Evolutionary conservation across 2,329 filamentous ascomycete genomes (phyloP).

Genomic region (Diaporthe sp.): DNA sequence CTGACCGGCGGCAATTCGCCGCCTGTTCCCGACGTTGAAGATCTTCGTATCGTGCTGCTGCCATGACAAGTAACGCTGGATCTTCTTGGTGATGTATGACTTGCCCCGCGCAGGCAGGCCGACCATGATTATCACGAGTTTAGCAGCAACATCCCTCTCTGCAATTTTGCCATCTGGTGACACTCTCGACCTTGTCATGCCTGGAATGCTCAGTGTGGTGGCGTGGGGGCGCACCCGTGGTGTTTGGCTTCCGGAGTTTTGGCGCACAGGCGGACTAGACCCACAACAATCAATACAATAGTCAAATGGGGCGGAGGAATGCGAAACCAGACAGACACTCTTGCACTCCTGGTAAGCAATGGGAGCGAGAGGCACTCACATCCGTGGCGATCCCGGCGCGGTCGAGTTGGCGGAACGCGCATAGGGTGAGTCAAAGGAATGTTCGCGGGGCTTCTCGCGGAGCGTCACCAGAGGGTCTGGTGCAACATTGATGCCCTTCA

Average conservation of each 20-base stretch:
- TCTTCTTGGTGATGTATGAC: slow-evolving; percentile 98
- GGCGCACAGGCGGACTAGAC: slow-evolving; percentile 72
- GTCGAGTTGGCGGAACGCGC: slow-evolving; percentile 68
- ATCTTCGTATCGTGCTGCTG: slow-evolving; percentile 95
- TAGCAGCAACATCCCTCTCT: slow-evolving; percentile 92
- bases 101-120: slow-evolving; percentile 95
- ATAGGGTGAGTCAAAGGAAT: slow-evolving; percentile 63
- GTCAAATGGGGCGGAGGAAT: slow-evolving; percentile 5
- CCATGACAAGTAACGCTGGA: slow-evolving; percentile 95
- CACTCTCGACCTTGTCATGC: slow-evolving; percentile 93
- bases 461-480: slow-evolving; percentile 46
- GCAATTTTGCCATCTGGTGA: slow-evolving; percentile 96
- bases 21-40: slow-evolving; percentile 95
- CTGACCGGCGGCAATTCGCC: slow-evolving; percentile 80
- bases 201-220: slow-evolving; percentile 96
- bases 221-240: slow-evolving; percentile 84
- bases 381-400: slow-evolving; percentile 67
- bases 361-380: slow-evolving; percentile 54
- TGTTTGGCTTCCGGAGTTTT: slow-evolving; percentile 81
- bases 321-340: neutral
- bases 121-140: slow-evolving; percentile 98
- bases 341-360: slow-evolving; percentile 17
- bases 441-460: slow-evolving; percentile 43
- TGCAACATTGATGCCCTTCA: slow-evolving; percentile 52
- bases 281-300: slow-evolving; percentile 28